A percentile compares a stretch with the other conserved stretches of the same genome.
Evolutionary conservation across 768 basidiomycete genomes (phyloP).

Genomic region (Tubosaeta sp.): DNA sequence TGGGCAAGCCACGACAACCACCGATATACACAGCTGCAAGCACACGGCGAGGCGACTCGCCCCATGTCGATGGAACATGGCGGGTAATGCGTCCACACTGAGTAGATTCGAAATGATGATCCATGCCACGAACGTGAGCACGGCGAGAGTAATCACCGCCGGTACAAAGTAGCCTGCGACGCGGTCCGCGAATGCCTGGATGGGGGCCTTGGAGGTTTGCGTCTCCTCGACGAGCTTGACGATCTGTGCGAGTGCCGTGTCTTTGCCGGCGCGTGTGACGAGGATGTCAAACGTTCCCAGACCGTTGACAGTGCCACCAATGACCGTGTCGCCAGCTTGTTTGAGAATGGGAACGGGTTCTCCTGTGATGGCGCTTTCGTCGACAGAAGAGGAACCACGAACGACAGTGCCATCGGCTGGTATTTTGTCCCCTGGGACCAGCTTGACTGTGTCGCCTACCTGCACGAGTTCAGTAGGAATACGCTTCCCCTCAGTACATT

Average conservation of each 20-base stretch:
- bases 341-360: constrained; percentile 89
- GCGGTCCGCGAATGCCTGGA: constrained; percentile 93
- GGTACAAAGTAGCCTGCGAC: constrained; percentile 97
- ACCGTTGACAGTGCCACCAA: constrained; percentile 96
- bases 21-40: constrained; percentile 95
- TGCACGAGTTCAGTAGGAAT: constrained; percentile 94
- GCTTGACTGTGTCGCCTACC: constrained; percentile 87
- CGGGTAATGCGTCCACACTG: constrained; percentile 58
- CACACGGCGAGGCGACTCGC: constrained; percentile 86
- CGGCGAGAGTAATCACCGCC: constrained; percentile 75
- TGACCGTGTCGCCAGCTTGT: constrained; percentile 77
- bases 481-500: constrained; percentile 80
- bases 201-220: constrained; percentile 96
- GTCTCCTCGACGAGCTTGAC: constrained; percentile 97
- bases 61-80: constrained; percentile 81
- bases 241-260: constrained; percentile 95
- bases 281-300: constrained; percentile 96
- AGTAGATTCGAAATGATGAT: constrained; percentile 63
- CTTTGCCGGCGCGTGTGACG: constrained; percentile 92
- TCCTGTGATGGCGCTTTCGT: constrained; percentile 96
- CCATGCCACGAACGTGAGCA: constrained; percentile 82
- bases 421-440: constrained; percentile 95
- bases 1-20: constrained; percentile 96
- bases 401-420: constrained; percentile 93
- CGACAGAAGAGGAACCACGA: constrained; percentile 80